These are phyloP conservation scores for Phytophthora palmivora DNA, from an alignment of 352 stramenopile genomes.

Conservation along the genomic window DNA sequence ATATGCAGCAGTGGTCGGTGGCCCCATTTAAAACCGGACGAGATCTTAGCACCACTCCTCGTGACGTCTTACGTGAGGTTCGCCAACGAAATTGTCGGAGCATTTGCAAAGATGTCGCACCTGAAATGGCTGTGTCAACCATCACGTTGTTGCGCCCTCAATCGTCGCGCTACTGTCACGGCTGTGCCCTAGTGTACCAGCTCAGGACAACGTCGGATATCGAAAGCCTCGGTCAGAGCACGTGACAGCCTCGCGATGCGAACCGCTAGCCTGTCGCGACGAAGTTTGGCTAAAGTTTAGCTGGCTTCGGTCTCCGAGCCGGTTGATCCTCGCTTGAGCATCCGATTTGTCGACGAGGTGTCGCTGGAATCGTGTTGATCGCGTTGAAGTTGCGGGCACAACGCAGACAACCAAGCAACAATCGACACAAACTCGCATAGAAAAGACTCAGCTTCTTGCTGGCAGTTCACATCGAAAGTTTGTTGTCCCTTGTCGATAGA, in stretches of 20 bases:
- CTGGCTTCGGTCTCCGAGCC: not conserved
- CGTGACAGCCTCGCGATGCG: not conserved
- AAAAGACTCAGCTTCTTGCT: slow-evolving; percentile 9
- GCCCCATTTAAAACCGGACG: not conserved
- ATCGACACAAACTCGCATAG: slow-evolving; percentile 26
- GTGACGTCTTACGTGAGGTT: no score
- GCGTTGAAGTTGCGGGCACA: slow-evolving; percentile 26
- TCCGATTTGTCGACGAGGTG: slow-evolving; percentile 10
- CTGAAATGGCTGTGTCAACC: slow-evolving; percentile 17
- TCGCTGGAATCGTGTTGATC: slow-evolving; percentile 11
- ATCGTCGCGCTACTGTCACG: slow-evolving; percentile 6
- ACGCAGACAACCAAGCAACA: slow-evolving; percentile 23
- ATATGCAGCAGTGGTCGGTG: not conserved
- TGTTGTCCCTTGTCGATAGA: slow-evolving; percentile 8
- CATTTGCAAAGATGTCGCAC: slow-evolving; percentile 9
- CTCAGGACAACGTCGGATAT: slow-evolving; percentile 11
- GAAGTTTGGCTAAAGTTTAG: slow-evolving; percentile 1
- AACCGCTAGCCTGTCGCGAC: not conserved
- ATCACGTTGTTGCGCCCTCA: slow-evolving; percentile 1
- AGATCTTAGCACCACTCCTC: not conserved
- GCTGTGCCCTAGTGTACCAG: slow-evolving; percentile 11
- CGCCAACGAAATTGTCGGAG: not conserved
- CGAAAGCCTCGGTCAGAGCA: not conserved
- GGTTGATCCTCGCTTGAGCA: not conserved
- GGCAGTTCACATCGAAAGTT: slow-evolving; percentile 13